Base-by-base conservation (phyloP, 306 rosid genomes). In the Inga leiocalycina region DNA sequence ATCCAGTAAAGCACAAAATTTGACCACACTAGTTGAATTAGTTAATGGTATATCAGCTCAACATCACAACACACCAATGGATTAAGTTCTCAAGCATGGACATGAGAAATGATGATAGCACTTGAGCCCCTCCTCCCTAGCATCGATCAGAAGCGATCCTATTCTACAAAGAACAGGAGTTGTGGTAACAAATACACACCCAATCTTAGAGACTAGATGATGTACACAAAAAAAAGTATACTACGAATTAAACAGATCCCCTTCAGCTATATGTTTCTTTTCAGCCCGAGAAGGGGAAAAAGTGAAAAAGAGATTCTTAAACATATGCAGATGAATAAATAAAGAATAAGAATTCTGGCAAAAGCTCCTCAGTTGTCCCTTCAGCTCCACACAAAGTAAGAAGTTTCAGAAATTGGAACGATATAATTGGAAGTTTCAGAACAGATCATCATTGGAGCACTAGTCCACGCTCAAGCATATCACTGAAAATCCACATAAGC, bases 371-470 rank as follows among this genome's bases (percentile, higher is more conserved):
- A 88, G 88, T 72, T 37, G 54, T 37, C 71, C 76, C 81, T 77
- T 85, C 34, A n/a, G 76, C 70, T 85, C 90, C 66, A 82, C 90
- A n/a, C 35, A n/a, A 34, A 84, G 7, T 3, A 24, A 24, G 6
- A 24, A 62, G 68, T 62, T 62, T 62, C 68, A 62, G 68, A 4
- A 62, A 62, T 62, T 62, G 68, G 68, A 62, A 62, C 68, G 68
- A 62, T 22, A 62, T 59, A 11, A 59, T 75, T 76, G 39, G 6
- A 71, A 67, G 69, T 71, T 82, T 20, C 44, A 30, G 48, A 72
- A 76, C n/a, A 79, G 74, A 76, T 84, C 87, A 88, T 85, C 88
- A 85, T 82, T 67, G 90, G 85, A 88, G 90, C 85, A 76, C 41
- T 59, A 79, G 75, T 67, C 67, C 67, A 56, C 73, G 80, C 65